These are phyloP conservation scores for Phanerochaete carnosa DNA, from an alignment of 768 basidiomycete species.

Conservation along the genomic window DNA sequence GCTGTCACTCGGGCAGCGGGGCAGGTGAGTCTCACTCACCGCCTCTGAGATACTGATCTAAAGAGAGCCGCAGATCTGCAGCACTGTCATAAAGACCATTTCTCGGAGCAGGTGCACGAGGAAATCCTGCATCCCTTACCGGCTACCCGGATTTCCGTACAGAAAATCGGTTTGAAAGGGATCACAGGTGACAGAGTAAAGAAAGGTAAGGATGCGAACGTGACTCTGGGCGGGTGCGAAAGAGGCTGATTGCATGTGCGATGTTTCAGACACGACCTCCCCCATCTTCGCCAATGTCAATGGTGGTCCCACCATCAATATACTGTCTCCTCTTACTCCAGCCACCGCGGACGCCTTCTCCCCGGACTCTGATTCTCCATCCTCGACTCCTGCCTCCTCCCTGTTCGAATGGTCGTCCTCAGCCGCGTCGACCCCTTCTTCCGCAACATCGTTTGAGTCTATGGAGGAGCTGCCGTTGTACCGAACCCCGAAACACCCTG, in stretches of 20 bases:
- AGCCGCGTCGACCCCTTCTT: not conserved
- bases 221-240: too few species aligned
- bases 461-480: not conserved
- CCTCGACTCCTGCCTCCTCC: not conserved
- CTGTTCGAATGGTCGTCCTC: not conserved
- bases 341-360: not conserved
- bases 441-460: not conserved
- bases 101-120: not conserved
- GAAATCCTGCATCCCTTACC: not conserved
- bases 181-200: not conserved
- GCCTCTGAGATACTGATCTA: not conserved
- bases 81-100: conserved; percentile 1
- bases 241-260: too few species aligned
- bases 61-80: not conserved
- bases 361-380: not conserved
- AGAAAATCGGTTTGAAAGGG: not conserved
- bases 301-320: not conserved
- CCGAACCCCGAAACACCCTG: not conserved
- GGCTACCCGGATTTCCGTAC: not conserved
- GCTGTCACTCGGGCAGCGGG: conserved; percentile 24
- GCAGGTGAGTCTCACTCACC: conserved; percentile 10
- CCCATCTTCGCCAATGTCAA: not conserved
- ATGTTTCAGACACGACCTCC: not conserved
- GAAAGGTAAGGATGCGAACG: not conserved
- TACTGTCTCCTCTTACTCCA: not conserved